These are phyloP conservation scores for Maudiozyma saulgeensis DNA, from an alignment of 805 yeast genomes.

Conservation along the genomic window DNA sequence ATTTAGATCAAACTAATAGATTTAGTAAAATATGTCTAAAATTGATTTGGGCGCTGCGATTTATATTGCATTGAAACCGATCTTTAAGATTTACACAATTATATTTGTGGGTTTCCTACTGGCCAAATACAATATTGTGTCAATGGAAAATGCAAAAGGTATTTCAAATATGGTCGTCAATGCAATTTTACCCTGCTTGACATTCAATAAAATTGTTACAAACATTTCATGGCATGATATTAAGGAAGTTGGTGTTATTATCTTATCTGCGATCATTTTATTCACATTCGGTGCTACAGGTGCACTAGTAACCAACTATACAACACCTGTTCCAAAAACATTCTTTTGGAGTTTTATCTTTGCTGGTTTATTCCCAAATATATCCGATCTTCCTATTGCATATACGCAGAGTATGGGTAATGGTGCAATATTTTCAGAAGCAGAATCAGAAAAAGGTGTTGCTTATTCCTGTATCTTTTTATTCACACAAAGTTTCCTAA, in stretches of 20 bases:
- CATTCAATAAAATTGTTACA: conserved; percentile 61
- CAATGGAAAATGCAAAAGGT: conserved; percentile 60
- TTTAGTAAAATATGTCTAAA: not conserved
- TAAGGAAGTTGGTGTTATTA: conserved; percentile 57
- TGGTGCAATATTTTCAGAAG: conserved; percentile 44
- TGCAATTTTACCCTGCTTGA: conserved; percentile 64
- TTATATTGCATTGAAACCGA: conserved; percentile 77
- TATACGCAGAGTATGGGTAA: conserved; percentile 63
- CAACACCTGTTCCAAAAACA: conserved; percentile 53
- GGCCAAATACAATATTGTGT: conserved; percentile 52
- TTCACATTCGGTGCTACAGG: conserved; percentile 38
- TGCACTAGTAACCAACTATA: conserved; percentile 33
- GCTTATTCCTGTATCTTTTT: conserved; percentile 71
- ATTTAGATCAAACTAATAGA: no score
- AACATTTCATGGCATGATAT: conserved; percentile 61
- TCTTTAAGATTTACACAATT: conserved; percentile 69
- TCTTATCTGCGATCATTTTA: conserved; percentile 38
- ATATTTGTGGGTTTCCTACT: conserved; percentile 56
- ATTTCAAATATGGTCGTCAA: conserved; percentile 60
- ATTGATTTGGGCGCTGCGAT: conserved; percentile 49
- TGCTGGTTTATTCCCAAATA: conserved; percentile 70
- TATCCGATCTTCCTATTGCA: conserved; percentile 79
- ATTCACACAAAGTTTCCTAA: conserved; percentile 53
- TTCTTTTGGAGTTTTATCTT: conserved; percentile 72
- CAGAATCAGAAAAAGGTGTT: conserved; percentile 58